A percentile compares a stretch with the other conserved stretches of the same genome.
Conservation (phyloP, 2,329 filamentous ascomycete species). For the Aspergillus udagawae region DNA sequence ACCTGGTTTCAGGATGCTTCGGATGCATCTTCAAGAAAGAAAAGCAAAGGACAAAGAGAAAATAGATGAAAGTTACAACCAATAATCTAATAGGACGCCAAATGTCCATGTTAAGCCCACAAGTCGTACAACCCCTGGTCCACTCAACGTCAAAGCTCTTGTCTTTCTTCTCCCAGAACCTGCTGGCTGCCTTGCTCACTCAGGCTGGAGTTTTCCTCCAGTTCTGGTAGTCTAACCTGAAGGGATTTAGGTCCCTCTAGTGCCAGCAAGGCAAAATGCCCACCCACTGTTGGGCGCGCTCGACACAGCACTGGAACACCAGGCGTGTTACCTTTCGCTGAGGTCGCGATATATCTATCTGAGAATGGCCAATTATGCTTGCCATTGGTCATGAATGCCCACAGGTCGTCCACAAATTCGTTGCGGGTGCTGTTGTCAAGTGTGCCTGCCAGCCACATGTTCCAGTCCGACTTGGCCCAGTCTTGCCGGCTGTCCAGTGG, state of each 20-base stretch:
- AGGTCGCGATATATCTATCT: slow-evolving; percentile 39
- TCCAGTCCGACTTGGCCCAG: slow-evolving; percentile 45
- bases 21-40: neutral
- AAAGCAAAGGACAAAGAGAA: too few relatives aligned
- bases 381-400: slow-evolving; percentile 40
- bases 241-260: slow-evolving; percentile 29
- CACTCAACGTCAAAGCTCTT: slow-evolving; percentile 7
- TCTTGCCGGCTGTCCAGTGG: slow-evolving; percentile 37
- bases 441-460: slow-evolving; percentile 40
- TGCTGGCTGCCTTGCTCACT: neutral
- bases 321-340: slow-evolving; percentile 25
- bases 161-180: slow-evolving; percentile 8
- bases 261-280: slow-evolving; percentile 42
- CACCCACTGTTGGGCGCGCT: slow-evolving; percentile 41
- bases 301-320: slow-evolving; percentile 32
- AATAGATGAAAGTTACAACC: neutral
- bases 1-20: neutral
- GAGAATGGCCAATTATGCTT: slow-evolving; percentile 44
- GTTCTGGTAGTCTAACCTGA: slow-evolving; percentile 10
- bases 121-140: neutral
- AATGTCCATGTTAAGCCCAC: too few relatives aligned
- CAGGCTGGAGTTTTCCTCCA: neutral
- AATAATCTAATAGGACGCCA: neutral
- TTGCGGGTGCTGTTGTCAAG: slow-evolving; percentile 25
- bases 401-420: slow-evolving; percentile 39